A percentile compares a stretch with the other conserved stretches of the same genome.
Conservation (phyloP, 495 filamentous ascomycete genomes). For the Platismatia glauca region DNA sequence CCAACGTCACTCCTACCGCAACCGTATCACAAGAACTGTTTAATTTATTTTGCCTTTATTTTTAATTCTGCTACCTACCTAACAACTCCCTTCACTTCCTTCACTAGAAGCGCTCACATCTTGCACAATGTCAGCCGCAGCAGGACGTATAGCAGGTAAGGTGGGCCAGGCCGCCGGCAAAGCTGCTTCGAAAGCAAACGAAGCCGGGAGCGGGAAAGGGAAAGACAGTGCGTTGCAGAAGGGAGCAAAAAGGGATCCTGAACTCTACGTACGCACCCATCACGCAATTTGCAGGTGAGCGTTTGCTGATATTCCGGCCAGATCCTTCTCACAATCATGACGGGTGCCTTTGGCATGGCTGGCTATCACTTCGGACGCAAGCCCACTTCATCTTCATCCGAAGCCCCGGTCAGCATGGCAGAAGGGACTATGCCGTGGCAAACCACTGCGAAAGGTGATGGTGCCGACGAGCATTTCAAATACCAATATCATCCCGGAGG, state of each 20-base stretch:
- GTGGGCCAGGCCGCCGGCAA: constrained; percentile 17
- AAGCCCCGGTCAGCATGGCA: constrained; percentile 65
- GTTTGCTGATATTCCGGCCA: constrained; percentile 30
- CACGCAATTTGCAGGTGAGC: not conserved
- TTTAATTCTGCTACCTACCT: too few relatives aligned
- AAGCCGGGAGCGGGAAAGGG: constrained; percentile 33
- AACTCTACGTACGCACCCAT: constrained; percentile 59
- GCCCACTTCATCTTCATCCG: constrained; percentile 77
- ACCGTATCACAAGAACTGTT: not conserved
- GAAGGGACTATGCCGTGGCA: constrained; percentile 85
- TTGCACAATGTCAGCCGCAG: constrained; percentile 45
- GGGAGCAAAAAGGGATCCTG: constrained; percentile 66
- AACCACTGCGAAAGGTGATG: constrained; percentile 42
- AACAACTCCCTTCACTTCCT: too few relatives aligned
- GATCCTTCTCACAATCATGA: constrained; percentile 90
- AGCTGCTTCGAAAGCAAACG: constrained; percentile 25
- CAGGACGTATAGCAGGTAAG: constrained; percentile 39
- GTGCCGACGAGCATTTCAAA: constrained; percentile 52
- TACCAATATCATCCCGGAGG: constrained; percentile 93
- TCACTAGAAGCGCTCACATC: not conserved
- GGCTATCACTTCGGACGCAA: constrained; percentile 83
- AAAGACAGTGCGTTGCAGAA: constrained; percentile 47
- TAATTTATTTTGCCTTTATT: not conserved
- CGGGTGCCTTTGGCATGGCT: constrained; percentile 72
- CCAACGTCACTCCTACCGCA: not conserved